These are phyloP conservation scores for Eucalyptus marginata DNA, from an alignment of 345 rosid genomes.

Conservation along the genomic window DNA sequence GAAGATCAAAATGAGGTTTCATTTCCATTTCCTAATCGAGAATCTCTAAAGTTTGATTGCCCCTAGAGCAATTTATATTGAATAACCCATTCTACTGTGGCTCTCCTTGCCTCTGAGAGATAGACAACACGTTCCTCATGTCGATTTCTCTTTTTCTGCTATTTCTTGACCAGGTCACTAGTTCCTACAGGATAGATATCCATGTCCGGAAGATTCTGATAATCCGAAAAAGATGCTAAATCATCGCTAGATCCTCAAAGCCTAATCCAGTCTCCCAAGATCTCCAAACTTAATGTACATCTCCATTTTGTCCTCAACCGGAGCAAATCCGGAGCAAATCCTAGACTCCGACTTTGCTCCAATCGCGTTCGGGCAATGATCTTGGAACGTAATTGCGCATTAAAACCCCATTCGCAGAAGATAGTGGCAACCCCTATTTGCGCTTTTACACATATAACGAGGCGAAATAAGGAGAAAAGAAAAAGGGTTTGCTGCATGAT, in stretches of 20 bases:
- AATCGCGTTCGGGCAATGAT: not conserved
- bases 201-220: not conserved
- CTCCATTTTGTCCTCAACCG: not conserved
- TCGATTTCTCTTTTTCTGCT: not conserved
- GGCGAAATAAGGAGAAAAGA: not conserved
- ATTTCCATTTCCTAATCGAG: not conserved
- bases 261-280: not conserved
- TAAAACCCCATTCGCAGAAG: not conserved
- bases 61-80: not conserved
- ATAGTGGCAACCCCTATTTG: not conserved
- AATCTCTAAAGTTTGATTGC: not conserved
- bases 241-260: not conserved
- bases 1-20: not conserved
- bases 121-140: not conserved
- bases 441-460: not conserved
- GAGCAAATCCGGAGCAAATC: not conserved
- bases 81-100: not conserved
- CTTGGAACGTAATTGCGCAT: not conserved
- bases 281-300: not conserved
- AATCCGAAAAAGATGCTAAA: not conserved
- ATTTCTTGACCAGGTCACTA: not conserved
- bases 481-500: not conserved
- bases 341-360: not conserved
- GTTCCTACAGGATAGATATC: not conserved
- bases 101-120: not conserved